Evolutionary conservation across 352 stramenopile genomes (phyloP), one percentile per base, ranked within the genome.

Genomic region (Sclerospora graminicola): DNA sequence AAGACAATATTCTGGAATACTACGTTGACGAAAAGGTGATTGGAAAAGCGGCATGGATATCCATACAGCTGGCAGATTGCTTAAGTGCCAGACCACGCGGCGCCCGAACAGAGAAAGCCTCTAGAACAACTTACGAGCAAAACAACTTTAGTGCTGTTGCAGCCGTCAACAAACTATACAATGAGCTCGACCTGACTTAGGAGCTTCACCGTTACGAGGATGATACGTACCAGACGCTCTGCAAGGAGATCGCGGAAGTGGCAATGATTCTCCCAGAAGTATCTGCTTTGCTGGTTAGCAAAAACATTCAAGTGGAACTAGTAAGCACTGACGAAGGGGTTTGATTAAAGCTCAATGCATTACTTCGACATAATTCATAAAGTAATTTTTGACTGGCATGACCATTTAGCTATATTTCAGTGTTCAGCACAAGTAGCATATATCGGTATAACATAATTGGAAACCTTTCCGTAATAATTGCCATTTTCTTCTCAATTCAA

Each of bases 1-100:
- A 99, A 66, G 96, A 99, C 68, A 96, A 99, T 69, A 98, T 93
- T 57, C 69, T 99, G 5, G 96, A 99, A 72, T 98, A 93, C 70
- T 99, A 95, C 64, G 96, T 85, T 33, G 80, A 95, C 41, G 84
- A 88, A 8, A 58, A 82, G 27, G 84, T 97, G 41, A 95, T 97
- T 41, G 90, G 90, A 51, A 97, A 97, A 63, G 68, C 91, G 29
- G 93, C 49, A 99, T 96, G 11, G 96, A 99, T 68, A 99, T 99
- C 67, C 89, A 98, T 99, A 95, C 73, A 96, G 86, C 53, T 99
- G 96, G 96, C 73, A 99, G 8, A 89, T 99, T 16, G 85, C 97
- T 45, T 86, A 98, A 63, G 96, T 95, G 19, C 73, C 97, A 19
- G 45, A 79, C 24, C 76, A 66, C 6, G 81, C 82, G 4, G 80